Conservation (phyloP, 2,329 filamentous ascomycete genomes). For the Colletotrichum sp. region DNA sequence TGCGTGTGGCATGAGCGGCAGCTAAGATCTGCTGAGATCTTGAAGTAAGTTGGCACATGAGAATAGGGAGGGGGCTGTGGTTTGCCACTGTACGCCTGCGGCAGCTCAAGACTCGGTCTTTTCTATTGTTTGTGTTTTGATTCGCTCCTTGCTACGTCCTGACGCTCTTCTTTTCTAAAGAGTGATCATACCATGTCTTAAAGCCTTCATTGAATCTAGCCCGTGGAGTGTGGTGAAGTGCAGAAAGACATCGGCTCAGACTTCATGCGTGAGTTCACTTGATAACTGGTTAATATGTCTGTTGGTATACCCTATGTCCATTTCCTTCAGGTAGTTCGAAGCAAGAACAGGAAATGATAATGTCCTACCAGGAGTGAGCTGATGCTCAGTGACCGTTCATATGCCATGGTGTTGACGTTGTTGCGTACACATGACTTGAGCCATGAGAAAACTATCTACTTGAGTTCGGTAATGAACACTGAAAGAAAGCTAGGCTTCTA, state of each 20-base stretch:
- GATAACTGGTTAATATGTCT: neutral
- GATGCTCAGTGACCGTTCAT: neutral
- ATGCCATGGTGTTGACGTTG: neutral
- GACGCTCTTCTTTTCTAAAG: accelerated
- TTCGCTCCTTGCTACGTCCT: neutral
- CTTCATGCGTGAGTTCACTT: neutral
- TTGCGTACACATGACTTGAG: neutral
- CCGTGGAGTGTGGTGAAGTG: neutral
- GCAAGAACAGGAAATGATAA: neutral
- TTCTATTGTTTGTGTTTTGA: neutral
- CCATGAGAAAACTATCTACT: neutral
- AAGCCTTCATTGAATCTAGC: neutral
- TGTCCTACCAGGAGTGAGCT: neutral
- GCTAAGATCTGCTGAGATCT: neutral
- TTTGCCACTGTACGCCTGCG: neutral
- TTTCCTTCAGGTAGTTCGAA: neutral
- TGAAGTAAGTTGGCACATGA: neutral
- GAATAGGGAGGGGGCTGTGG: neutral
- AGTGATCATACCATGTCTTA: neutral
- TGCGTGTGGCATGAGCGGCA: neutral
- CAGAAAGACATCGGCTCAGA: neutral
- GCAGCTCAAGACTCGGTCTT: accelerated
- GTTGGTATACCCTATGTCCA: accelerated
- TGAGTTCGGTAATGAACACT: neutral
- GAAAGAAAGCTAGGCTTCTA: neutral